A percentile compares a stretch with the other conserved stretches of the same genome.
Evolutionary conservation across 2,329 filamentous ascomycete species (phyloP).

Genomic region (Cladophialophora yegresii): DNA sequence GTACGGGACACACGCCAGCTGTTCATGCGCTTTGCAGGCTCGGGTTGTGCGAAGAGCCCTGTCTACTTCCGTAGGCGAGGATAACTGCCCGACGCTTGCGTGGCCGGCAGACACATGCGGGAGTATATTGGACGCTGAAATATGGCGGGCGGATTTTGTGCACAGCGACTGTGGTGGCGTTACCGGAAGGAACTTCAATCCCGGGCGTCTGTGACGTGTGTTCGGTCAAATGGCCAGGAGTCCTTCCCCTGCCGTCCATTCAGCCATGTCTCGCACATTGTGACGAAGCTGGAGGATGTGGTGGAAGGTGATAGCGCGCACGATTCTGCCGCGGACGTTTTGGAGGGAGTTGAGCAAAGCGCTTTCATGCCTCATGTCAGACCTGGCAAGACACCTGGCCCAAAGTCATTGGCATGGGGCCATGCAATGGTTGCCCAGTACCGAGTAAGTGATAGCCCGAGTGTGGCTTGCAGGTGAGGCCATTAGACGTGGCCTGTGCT

Average conservation of each 20-base stretch:
- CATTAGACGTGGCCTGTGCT: conserved; percentile 7
- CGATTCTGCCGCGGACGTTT: background rate
- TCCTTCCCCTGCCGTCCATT: background rate
- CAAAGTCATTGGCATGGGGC: background rate
- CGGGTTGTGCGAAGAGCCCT: background rate
- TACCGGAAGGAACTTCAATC: background rate
- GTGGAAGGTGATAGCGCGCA: background rate
- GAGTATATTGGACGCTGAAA: background rate
- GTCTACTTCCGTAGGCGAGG: background rate
- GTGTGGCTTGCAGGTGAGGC: conserved; percentile 18
- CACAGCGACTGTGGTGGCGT: background rate
- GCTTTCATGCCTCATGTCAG: background rate
- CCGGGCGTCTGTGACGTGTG: background rate
- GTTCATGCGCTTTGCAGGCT: background rate
- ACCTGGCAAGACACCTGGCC: background rate
- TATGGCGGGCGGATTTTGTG: background rate
- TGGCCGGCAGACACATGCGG: background rate
- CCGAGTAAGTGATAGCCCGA: conserved; percentile 4
- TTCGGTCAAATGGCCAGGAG: background rate
- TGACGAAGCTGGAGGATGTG: background rate
- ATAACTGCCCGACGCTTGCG: background rate
- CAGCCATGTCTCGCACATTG: background rate
- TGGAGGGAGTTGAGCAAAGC: background rate
- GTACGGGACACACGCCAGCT: background rate
- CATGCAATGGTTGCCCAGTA: background rate